A percentile compares a stretch with the other conserved stretches of the same genome.
Evolutionary conservation across 805 yeast species (phyloP).

Genomic region (Priceomyces carsonii): DNA sequence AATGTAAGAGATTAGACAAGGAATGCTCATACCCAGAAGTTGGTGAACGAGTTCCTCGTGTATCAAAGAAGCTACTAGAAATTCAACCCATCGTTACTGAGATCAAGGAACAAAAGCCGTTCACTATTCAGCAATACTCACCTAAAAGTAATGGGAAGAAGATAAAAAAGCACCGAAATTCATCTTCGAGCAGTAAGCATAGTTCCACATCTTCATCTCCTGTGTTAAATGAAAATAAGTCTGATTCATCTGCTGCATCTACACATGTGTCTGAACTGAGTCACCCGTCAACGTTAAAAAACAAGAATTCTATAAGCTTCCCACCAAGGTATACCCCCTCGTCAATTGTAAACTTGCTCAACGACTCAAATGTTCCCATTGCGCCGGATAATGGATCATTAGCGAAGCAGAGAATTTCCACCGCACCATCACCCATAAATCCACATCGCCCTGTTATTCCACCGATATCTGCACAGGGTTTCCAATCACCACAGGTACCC

Average conservation of each 20-base stretch:
- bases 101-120: conserved; percentile 1
- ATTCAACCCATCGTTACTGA: background rate
- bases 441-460: no score
- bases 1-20: conserved; percentile 31
- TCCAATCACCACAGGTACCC: no score
- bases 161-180: background rate
- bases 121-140: conserved; percentile 6
- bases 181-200: conserved; percentile 1
- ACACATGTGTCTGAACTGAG: conserved; percentile 1
- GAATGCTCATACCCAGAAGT: conserved; percentile 27
- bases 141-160: background rate
- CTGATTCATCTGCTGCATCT: conserved; percentile 1
- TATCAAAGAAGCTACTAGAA: conserved; percentile 13
- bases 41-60: conserved; percentile 28
- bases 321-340: conserved; percentile 3
- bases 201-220: background rate
- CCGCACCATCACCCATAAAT: no score
- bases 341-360: conserved; percentile 6
- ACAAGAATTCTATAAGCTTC: background rate
- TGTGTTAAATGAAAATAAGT: background rate
- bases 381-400: no score
- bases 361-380: conserved; percentile 5
- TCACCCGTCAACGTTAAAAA: background rate
- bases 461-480: no score
- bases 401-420: no score